Evolutionary conservation across 2,329 filamentous ascomycete genomes (phyloP), one percentile per base, ranked within the genome.

Genomic region (Aspergillus sojae): DNA sequence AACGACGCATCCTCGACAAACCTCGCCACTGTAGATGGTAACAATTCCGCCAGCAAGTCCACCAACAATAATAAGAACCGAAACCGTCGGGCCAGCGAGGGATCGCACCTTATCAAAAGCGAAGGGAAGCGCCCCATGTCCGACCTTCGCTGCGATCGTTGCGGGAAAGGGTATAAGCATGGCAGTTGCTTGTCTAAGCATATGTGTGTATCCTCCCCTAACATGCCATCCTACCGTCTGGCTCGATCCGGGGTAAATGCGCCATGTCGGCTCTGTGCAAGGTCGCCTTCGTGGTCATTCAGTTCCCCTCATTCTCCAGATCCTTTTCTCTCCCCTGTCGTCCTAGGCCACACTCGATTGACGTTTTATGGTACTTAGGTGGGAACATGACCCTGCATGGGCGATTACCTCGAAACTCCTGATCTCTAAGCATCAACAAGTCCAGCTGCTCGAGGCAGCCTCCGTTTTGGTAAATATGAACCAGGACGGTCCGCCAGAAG

Each of bases 141-240:
- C 75, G 94, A 98, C 79, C 88, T 99, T 77, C 93, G 91, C 81
- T 99, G 95, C 84, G 93, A 97, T 78, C 94, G 94, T 82, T 99
- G 95, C 85, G 94, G 94, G 81, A 99, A 99, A 87, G 93, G 93
- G 82, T 99, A 99, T 88, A 99, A 99, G 89, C 95, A 99, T 87
- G 96, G 94, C 89, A 98, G 95, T 85, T 99, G 95, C 89, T 89
- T 99, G 85, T 96, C 92, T 79, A 99, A 98, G 88, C 95, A 99
- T 89, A 91, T 97, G 95, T 98, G 89, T 88, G 95, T 97, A 86
- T 79, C 68, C 72, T 73, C 70, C 83, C 86, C 88, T 86, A 82
- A 81, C 34, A 82, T 81, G 82, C 80, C 77, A 78, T 72, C 69
- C 72, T 70, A 65, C 77, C 74, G 76, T 76, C 77, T 78, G 75